Base-by-base conservation (phyloP, 1,284 basidiomycete genomes). In the Leucoagaricus sp. region DNA sequence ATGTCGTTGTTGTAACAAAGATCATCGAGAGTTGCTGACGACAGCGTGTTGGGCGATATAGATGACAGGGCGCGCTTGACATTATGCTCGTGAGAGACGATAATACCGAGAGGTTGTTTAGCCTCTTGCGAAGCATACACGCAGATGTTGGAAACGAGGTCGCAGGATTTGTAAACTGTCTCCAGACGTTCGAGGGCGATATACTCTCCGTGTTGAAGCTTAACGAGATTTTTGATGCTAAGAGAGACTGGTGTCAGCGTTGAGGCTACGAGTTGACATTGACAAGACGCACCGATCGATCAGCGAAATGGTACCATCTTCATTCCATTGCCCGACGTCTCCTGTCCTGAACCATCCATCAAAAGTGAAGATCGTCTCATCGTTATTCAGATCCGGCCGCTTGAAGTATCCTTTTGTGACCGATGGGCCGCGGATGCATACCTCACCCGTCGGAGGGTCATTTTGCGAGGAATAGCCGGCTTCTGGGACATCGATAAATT, bases 301-400 rank as follows among this genome's bases (percentile, higher is more conserved):
- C 60, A 96, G 69, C 42, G 78, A 82, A 36, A 96, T 70, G 6
- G 93, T 94, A 12, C 93, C 93, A 65, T 96, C 90, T 1, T 79
- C 61, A 68, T 96, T 95, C 91, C 93, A 96, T 72, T 86, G 85
- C 0, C 89, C 90, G 15, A 96, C 84, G 65, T 96, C 94, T 21
- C 94, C 93, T 0, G 93, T 94, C 68, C 90, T 82, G 67, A 95
- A 78, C 91, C 91, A 96, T 1, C 93, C 91, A 63, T 95, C 93
- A 57, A 83, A 80, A 13, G 91, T 90, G 69, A 94, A 94, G 56
- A 93, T 83, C 6, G 67, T 75, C 66, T 80, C 80, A 73, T 97
- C 95, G 49, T 83, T 78, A 68, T 96, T 96, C 46, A 96, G 75
- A 65, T 98, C 94, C 28, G 88, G 86, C 1, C 94, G 86, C 78